phyloP scores from a whole-genome alignment of 2,329 filamentous ascomycete genomes.

The Mycogone perniciosa region DNA sequence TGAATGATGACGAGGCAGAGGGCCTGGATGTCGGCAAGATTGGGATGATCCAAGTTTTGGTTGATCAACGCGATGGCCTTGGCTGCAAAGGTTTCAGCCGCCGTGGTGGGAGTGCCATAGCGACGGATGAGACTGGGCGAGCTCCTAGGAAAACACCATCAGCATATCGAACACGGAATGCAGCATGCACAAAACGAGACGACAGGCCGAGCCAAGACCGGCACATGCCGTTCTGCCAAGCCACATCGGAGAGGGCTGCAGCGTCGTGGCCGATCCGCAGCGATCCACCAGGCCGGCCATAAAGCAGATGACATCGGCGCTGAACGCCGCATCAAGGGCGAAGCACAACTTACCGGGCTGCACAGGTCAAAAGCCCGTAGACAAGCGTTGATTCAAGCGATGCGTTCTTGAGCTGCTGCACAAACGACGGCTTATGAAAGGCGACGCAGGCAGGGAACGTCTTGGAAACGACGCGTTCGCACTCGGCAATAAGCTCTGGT shows the following conservation, averaged over 20 bases:
- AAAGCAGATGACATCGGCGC: slow-evolving; percentile 12
- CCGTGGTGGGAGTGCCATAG: slow-evolving; percentile 49
- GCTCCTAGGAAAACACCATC: slow-evolving; percentile 35
- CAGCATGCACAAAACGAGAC: neutral
- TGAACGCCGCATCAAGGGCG: slow-evolving; percentile 17
- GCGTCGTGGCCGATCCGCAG: neutral
- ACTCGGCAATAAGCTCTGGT: slow-evolving; percentile 52
- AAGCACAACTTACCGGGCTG: slow-evolving; percentile 44
- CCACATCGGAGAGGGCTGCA: neutral
- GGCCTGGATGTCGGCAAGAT: slow-evolving; percentile 55
- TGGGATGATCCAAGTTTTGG: slow-evolving; percentile 53
- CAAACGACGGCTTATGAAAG: slow-evolving; percentile 57
- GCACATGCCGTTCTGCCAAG: neutral
- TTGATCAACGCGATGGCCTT: slow-evolving; percentile 53
- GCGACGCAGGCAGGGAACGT: slow-evolving; percentile 56
- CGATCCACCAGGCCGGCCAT: neutral
- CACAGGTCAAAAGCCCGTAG: slow-evolving; percentile 52
- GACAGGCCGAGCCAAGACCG: neutral
- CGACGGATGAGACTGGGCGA: slow-evolving; percentile 51
- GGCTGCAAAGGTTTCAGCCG: slow-evolving; percentile 52
- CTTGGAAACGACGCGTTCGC: slow-evolving; percentile 55
- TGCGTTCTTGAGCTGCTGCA: slow-evolving; percentile 53
- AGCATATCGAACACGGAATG: slow-evolving; percentile 6
- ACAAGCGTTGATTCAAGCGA: slow-evolving; percentile 51
- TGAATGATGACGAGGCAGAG: slow-evolving; percentile 56